Conservation (phyloP, 2,329 filamentous ascomycete genomes). For the Aspergillus felis region DNA sequence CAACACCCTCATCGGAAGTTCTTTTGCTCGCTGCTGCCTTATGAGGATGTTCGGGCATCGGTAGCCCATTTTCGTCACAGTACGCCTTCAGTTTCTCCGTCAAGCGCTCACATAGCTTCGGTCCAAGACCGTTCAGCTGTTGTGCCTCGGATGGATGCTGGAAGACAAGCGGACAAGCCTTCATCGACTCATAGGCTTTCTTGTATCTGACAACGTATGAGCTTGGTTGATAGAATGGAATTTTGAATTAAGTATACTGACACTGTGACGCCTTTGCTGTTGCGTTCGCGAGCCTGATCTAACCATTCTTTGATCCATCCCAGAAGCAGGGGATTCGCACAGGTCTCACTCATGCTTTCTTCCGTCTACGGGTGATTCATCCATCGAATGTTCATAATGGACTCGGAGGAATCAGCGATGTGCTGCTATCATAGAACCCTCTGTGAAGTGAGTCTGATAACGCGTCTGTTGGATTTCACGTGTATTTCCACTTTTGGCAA, state of each 20-base stretch:
- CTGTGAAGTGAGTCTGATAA: background rate
- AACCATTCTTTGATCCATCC: slow-evolving; percentile 75
- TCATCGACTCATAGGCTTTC: slow-evolving; percentile 72
- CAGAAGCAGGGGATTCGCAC: slow-evolving; percentile 67
- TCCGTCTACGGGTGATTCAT: background rate
- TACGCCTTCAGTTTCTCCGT: slow-evolving; percentile 55
- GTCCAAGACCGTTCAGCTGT: slow-evolving; percentile 69
- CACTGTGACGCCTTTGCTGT: slow-evolving; percentile 63
- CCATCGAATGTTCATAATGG: background rate
- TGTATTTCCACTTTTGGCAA: background rate
- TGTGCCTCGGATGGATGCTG: slow-evolving; percentile 69
- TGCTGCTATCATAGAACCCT: slow-evolving; percentile 1
- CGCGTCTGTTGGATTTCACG: background rate
- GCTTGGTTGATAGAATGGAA: background rate
- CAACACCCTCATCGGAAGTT: slow-evolving; percentile 26
- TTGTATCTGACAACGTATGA: slow-evolving; percentile 54
- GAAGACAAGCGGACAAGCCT: slow-evolving; percentile 67
- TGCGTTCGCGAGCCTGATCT: slow-evolving; percentile 64
- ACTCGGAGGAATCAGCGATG: slow-evolving; percentile 8
- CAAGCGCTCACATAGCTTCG: slow-evolving; percentile 66
- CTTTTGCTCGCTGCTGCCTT: slow-evolving; percentile 30
- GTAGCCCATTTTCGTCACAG: slow-evolving; percentile 63
- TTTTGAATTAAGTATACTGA: slow-evolving; percentile 21
- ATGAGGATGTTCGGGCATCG: slow-evolving; percentile 60
- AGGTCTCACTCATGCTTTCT: slow-evolving; percentile 37